These are phyloP conservation scores for Gnaphalium uliginosum DNA, from an alignment of 129 eudicot species.

Conservation along the genomic window DNA sequence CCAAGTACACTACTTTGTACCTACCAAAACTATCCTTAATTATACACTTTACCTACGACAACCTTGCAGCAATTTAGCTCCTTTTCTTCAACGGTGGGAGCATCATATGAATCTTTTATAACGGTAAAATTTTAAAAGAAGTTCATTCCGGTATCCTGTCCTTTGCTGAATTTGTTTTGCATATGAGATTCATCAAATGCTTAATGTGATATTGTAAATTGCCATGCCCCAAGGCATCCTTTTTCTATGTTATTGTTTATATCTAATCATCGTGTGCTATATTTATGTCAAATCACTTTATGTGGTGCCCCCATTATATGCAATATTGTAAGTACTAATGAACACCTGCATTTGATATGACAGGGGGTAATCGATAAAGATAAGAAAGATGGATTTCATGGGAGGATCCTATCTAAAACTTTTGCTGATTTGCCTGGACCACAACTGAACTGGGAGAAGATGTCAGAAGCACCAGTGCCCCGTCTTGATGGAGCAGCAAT, in stretches of 20 bases:
- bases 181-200: not conserved
- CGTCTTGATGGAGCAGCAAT: slow-evolving; percentile 97
- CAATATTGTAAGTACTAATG: not conserved
- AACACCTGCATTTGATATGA: not conserved
- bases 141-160: too few species aligned
- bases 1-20: too few species aligned
- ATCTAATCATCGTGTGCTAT: slow-evolving; percentile 5
- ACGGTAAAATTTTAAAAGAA: too few species aligned
- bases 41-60: too few species aligned
- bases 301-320: not conserved
- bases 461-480: slow-evolving; percentile 80
- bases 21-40: too few species aligned
- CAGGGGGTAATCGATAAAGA: slow-evolving; percentile 33
- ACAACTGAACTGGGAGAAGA: slow-evolving; percentile 78
- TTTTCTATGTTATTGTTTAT: not conserved
- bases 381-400: slow-evolving; percentile 21
- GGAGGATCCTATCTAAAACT: slow-evolving; percentile 63
- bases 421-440: slow-evolving; percentile 95
- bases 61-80: too few species aligned
- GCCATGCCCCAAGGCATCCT: not conserved
- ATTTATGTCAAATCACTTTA: not conserved
- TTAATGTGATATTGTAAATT: slow-evolving; percentile 1
- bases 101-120: too few species aligned
- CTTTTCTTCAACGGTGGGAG: too few species aligned
- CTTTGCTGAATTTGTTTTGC: too few species aligned